Conservation (phyloP, 2,329 filamentous ascomycete genomes). For the Stachybotrys elegans region DNA sequence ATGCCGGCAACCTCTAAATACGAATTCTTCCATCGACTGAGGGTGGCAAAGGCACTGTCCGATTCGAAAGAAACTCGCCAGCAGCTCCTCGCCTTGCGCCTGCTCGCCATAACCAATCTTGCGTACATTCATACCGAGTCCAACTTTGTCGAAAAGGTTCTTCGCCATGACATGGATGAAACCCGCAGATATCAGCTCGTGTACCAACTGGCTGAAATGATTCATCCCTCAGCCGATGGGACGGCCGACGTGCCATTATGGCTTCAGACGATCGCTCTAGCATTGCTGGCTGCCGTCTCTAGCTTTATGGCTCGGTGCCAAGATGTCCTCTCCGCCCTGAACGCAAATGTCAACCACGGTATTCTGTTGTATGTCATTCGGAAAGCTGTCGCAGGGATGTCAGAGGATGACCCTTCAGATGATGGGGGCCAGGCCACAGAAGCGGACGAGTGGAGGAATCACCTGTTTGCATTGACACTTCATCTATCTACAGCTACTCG, state of each 20-base stretch:
- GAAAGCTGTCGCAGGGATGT: conserved; percentile 82
- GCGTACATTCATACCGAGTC: conserved; percentile 82
- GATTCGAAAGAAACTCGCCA: conserved; percentile 62
- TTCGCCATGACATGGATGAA: conserved; percentile 85
- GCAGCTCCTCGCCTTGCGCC: conserved; percentile 71
- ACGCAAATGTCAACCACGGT: conserved; percentile 93
- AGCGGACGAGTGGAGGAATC: conserved; percentile 83
- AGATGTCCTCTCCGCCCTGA: conserved; percentile 86
- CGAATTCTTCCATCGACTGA: conserved; percentile 77
- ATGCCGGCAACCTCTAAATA: conserved; percentile 72
- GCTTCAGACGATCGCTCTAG: conserved; percentile 77
- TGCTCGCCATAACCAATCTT: conserved; percentile 85
- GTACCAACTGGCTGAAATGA: conserved; percentile 86
- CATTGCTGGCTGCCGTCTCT: conserved; percentile 78
- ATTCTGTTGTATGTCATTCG: conserved; percentile 89
- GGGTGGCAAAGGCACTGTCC: conserved; percentile 75
- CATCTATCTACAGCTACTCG: conserved; percentile 71
- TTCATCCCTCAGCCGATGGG: conserved; percentile 74
- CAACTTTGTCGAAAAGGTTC: conserved; percentile 78
- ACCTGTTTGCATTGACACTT: conserved; percentile 80
- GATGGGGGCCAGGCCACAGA: conserved; percentile 55
- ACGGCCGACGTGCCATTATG: conserved; percentile 64
- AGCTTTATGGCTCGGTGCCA: conserved; percentile 69
- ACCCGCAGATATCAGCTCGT: conserved; percentile 83
- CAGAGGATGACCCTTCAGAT: conserved; percentile 43